A percentile compares a stretch with the other conserved stretches of the same genome.
These are phyloP conservation scores for Parmales sp. DNA, from an alignment of 108 stramenopile species.

Conservation along the genomic window DNA sequence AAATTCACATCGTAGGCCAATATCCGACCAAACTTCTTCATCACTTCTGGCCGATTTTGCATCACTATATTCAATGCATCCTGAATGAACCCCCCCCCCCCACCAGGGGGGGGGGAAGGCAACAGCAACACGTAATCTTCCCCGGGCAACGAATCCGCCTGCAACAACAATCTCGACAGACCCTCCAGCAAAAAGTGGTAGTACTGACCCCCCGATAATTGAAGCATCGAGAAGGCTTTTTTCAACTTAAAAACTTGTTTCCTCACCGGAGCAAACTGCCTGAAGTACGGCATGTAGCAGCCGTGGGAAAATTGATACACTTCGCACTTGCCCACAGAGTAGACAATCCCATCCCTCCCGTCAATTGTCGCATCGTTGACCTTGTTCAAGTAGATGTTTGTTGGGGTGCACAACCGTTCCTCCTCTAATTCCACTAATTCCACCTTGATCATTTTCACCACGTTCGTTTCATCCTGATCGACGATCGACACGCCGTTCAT, in stretches of 20 bases:
- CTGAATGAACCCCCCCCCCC: not conserved
- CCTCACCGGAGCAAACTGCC: not conserved
- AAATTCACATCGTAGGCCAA: not conserved
- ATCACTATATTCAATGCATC: not conserved
- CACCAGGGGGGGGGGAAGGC: not conserved
- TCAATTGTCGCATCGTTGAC: no score
- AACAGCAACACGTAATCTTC: not conserved
- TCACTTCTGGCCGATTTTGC: not conserved
- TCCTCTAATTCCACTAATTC: no score
- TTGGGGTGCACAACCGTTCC: no score
- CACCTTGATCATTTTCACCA: no score
- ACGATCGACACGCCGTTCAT: no score
- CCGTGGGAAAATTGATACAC: no score
- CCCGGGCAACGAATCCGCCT: not conserved
- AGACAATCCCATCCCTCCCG: no score
- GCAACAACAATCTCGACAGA: not conserved
- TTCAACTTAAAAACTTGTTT: not conserved
- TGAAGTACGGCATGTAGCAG: not conserved
- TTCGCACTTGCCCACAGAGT: no score
- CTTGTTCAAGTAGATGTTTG: no score
- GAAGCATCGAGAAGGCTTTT: not conserved
- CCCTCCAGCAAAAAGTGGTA: conserved; percentile 2
- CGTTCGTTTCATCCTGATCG: no score
- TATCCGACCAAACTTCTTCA: not conserved
- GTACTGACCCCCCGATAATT: not conserved